phyloP scores from a whole-genome alignment of 192 early-diverging fungal genomes.

The Allomyces macrogynus region DNA sequence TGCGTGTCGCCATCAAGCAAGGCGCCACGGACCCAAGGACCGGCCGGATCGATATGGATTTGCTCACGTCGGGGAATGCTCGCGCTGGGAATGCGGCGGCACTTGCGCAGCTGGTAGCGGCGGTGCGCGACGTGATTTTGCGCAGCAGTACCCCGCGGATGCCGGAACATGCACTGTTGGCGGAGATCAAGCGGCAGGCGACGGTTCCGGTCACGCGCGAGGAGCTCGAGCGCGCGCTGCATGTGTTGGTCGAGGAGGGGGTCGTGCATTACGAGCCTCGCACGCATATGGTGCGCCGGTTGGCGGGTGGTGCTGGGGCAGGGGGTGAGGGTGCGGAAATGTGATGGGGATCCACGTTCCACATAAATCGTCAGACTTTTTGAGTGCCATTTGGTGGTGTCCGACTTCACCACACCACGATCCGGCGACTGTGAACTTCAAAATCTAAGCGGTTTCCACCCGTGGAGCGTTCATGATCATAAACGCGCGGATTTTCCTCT shows the following conservation, averaged over 20 bases:
- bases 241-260: constrained; percentile 15
- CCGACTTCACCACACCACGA: no score
- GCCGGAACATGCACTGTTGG: constrained; percentile 4
- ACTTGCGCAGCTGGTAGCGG: constrained; percentile 13
- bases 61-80: constrained; percentile 72
- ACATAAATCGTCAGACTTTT: no score
- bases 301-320: no score
- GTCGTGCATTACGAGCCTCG: no score
- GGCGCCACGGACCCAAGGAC: constrained; percentile 83
- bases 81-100: constrained; percentile 44
- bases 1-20: constrained; percentile 73
- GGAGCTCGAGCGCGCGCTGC: constrained; percentile 32
- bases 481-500: no score
- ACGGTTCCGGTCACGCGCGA: constrained; percentile 21
- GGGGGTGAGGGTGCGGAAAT: no score
- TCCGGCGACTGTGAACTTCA: no score
- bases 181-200: constrained; percentile 21
- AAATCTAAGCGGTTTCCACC: no score
- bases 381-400: no score
- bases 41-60: constrained; percentile 80
- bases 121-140: constrained; percentile 20
- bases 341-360: no score
- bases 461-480: no score
- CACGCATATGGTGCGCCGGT: no score
- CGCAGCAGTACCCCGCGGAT: constrained; percentile 3